Conservation (phyloP, 2,329 filamentous ascomycete species). For the Aspergillus fischeri region DNA sequence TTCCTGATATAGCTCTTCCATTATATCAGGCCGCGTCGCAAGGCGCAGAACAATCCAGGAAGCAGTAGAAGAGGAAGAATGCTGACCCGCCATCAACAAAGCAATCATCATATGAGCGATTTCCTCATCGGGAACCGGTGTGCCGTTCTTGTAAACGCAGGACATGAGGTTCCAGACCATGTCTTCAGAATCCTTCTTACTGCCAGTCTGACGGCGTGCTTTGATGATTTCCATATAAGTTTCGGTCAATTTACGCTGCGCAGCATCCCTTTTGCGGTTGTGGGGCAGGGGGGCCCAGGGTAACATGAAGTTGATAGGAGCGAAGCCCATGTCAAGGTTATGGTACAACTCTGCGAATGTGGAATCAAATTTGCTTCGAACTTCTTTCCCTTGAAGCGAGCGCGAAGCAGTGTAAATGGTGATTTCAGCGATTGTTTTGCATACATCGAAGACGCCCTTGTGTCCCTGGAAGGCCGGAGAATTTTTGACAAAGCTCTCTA, state of each 20-base stretch:
- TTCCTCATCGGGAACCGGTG: constrained; percentile 73
- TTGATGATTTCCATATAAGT: constrained; percentile 80
- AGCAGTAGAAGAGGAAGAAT: constrained; percentile 79
- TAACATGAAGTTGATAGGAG: constrained; percentile 83
- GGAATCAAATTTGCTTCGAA: constrained; percentile 74
- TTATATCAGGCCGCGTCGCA: constrained; percentile 71
- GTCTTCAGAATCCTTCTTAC: constrained; percentile 57
- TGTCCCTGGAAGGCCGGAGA: constrained; percentile 63
- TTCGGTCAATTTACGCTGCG: constrained; percentile 74
- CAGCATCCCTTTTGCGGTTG: constrained; percentile 75
- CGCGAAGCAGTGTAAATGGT: constrained; percentile 88
- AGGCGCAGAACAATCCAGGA: constrained; percentile 82
- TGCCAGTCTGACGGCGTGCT: constrained; percentile 58
- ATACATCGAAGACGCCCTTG: constrained; percentile 67
- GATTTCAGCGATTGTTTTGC: constrained; percentile 74
- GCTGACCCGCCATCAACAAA: constrained; percentile 85
- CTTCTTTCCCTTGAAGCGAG: constrained; percentile 77
- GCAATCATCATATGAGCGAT: constrained; percentile 94
- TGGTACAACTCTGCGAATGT: constrained; percentile 79
- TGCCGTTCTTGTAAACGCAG: constrained; percentile 78
- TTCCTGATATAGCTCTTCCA: constrained; percentile 79
- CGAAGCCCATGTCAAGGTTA: constrained; percentile 86
- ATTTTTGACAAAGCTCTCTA: constrained; percentile 67
- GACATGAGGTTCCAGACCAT: constrained; percentile 92
- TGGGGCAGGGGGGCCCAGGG: constrained; percentile 87